Percentiles rank a stretch among this genome's conserved stretches.
Conservation (phyloP, 805 yeast species). For the Naumovozyma castellii region DNA sequence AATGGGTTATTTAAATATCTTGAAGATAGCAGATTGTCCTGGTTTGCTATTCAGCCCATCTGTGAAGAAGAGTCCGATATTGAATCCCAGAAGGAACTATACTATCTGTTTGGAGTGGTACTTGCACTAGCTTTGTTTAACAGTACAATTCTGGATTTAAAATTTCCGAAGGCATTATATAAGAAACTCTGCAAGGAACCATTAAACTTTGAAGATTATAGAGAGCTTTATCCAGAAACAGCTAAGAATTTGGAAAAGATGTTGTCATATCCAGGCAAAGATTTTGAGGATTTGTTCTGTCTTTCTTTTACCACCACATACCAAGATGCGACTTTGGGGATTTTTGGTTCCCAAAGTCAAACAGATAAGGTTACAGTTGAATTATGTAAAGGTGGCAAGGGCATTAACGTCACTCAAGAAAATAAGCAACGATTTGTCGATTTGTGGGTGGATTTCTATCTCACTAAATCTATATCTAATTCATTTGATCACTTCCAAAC, state of each 20-base stretch:
- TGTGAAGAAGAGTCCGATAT: conserved; percentile 19
- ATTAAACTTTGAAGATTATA: conserved; percentile 53
- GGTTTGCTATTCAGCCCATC: conserved; percentile 56
- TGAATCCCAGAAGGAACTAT: conserved; percentile 37
- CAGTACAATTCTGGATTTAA: conserved; percentile 74
- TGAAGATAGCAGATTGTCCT: conserved; percentile 60
- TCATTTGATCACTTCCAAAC: conserved; percentile 50
- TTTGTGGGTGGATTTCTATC: conserved; percentile 49
- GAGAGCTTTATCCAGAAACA: conserved; percentile 58
- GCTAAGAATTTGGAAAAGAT: conserved; percentile 43
- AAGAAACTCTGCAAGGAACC: conserved; percentile 56
- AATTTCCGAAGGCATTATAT: conserved; percentile 67
- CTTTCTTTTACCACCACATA: conserved; percentile 55
- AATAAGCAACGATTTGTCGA: conserved; percentile 56
- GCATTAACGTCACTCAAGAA: conserved; percentile 43
- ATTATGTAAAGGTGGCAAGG: conserved; percentile 50
- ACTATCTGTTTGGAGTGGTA: conserved; percentile 73
- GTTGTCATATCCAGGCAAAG: conserved; percentile 35
- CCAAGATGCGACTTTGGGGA: conserved; percentile 27
- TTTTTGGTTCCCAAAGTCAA: background rate
- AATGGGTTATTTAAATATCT: conserved; percentile 58
- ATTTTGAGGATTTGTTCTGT: conserved; percentile 40
- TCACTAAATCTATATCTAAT: conserved; percentile 43
- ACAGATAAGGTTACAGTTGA: conserved; percentile 33
- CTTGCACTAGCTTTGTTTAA: conserved; percentile 87